Evolutionary conservation across 768 basidiomycete genomes (phyloP).

Genomic region (Sporobolomyces roseus): DNA sequence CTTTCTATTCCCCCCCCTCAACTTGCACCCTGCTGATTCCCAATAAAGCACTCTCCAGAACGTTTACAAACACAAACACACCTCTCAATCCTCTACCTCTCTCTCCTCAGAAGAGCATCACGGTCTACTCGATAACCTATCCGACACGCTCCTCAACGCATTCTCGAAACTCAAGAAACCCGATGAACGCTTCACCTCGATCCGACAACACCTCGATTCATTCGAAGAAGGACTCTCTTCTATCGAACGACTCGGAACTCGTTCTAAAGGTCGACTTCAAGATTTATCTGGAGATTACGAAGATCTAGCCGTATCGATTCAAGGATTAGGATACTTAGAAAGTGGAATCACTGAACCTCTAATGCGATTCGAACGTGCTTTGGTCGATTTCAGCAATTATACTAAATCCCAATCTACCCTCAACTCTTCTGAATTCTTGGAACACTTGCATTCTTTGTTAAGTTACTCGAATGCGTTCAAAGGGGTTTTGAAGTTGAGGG

Average conservation of each 20-base stretch:
- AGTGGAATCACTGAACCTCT: constrained; percentile 97
- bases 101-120: constrained; percentile 51
- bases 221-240: constrained; percentile 87
- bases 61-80: constrained; percentile 92
- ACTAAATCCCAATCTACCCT: constrained; percentile 9
- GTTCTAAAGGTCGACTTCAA: constrained; percentile 73
- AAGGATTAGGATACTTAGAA: constrained; percentile 95
- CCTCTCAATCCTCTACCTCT: constrained; percentile 68
- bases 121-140: constrained; percentile 79
- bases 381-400: constrained; percentile 66
- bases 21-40: no score
- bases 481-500: constrained; percentile 87
- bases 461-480: constrained; percentile 90
- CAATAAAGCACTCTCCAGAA: constrained; percentile 65
- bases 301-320: constrained; percentile 90
- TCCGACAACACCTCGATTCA: constrained; percentile 88
- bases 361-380: constrained; percentile 91
- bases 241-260: constrained; percentile 74
- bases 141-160: constrained; percentile 92
- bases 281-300: constrained; percentile 97
- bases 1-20: no score
- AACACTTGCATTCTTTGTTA: constrained; percentile 84
- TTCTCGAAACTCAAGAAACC: constrained; percentile 95
- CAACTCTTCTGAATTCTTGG: constrained; percentile 56
- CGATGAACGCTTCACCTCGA: constrained; percentile 86